Evolutionary conservation across 2,329 filamentous ascomycete genomes (phyloP).

Genomic region (Stagonosporopsis chrysanthemi): DNA sequence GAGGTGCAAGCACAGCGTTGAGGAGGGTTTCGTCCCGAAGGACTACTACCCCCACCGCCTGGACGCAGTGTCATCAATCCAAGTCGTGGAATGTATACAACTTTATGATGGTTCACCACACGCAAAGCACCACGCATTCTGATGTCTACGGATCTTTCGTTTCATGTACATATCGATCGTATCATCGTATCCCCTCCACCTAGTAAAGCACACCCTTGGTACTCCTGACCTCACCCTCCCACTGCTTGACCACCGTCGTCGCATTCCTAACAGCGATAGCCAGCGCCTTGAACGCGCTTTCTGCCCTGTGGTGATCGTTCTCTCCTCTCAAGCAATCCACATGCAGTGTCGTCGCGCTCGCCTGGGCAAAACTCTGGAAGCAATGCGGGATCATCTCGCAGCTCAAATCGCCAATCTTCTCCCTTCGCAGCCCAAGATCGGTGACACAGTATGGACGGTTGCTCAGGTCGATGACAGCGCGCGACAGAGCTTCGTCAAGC

Average conservation of each 20-base stretch:
- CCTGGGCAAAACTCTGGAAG: constrained; percentile 91
- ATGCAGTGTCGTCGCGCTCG: constrained; percentile 89
- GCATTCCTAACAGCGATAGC: constrained; percentile 85
- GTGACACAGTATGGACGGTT: constrained; percentile 88
- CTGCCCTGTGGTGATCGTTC: constrained; percentile 95
- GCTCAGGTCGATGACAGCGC: constrained; percentile 92
- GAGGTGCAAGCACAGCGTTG: too few relatives aligned
- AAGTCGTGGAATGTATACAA: too few relatives aligned
- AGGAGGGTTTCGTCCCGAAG: too few relatives aligned
- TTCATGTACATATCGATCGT: too few relatives aligned
- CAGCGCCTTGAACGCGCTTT: constrained; percentile 96
- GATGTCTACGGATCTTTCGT: too few relatives aligned
- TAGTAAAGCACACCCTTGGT: constrained; percentile 86
- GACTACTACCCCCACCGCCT: too few relatives aligned
- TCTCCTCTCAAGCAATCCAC: constrained; percentile 89
- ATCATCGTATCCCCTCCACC: not conserved
- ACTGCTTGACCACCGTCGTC: constrained; percentile 75
- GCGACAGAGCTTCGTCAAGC: constrained; percentile 92
- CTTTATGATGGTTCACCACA: too few relatives aligned
- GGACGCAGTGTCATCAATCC: too few relatives aligned
- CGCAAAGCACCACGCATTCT: not conserved
- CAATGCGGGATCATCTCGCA: constrained; percentile 96
- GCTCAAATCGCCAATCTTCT: constrained; percentile 92
- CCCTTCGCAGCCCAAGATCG: constrained; percentile 82
- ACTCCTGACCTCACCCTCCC: constrained; percentile 91